Evolutionary conservation across 108 stramenopile genomes (phyloP).

Genomic region (Stephanodiscus triporus): DNA sequence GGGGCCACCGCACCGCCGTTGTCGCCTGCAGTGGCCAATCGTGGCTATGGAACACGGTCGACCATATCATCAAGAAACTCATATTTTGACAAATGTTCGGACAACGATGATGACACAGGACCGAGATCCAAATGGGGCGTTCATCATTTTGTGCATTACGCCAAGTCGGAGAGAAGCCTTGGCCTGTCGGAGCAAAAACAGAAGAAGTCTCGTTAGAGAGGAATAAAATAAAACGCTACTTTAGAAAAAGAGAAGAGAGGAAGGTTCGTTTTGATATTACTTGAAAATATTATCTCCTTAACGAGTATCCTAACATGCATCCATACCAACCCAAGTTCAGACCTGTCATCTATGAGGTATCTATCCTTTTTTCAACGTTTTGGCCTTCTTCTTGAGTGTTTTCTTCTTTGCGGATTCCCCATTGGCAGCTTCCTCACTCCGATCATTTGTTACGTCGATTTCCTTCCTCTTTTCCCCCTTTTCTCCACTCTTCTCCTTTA

Average conservation of each 20-base stretch:
- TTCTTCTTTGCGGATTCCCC: constrained; percentile 4
- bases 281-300: too few relatives aligned
- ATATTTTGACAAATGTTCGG: not conserved
- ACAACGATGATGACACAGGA: constrained; percentile 13
- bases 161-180: constrained; percentile 32
- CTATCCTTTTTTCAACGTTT: constrained; percentile 19
- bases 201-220: constrained; percentile 23
- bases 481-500: not conserved
- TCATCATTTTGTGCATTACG: constrained; percentile 39
- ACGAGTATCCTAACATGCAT: too few relatives aligned
- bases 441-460: constrained; percentile 1
- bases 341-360: not conserved
- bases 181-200: not conserved
- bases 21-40: constrained; percentile 24
- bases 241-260: not conserved
- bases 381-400: constrained; percentile 1
- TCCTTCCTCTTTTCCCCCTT: constrained; percentile 13
- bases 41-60: not conserved
- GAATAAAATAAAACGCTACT: not conserved
- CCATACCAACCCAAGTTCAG: not conserved
- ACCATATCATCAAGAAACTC: constrained; percentile 3
- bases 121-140: constrained; percentile 46
- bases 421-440: not conserved
- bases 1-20: constrained; percentile 43
- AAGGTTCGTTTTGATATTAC: too few relatives aligned